Evolutionary conservation across 2,329 filamentous ascomycete species (phyloP), one percentile per base, ranked within the genome.

Genomic region (Aspergillus hortae): DNA sequence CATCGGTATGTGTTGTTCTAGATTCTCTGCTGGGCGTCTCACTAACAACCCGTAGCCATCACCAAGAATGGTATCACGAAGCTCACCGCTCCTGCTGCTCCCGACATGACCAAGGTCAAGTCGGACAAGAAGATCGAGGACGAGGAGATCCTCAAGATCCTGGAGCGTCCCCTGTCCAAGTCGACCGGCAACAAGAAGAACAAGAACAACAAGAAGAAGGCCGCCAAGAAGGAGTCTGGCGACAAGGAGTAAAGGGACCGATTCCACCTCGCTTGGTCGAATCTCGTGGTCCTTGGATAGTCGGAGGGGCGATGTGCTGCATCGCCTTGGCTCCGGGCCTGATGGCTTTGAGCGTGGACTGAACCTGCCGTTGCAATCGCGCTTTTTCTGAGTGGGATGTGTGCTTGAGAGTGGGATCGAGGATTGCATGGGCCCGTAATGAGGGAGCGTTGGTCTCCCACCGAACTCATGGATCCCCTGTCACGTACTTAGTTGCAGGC

Each of bases 111-210:
- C 69, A 91, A 92, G 79, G 84, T 87, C 80, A 88, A 96, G 83
- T 87, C 90, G 32, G 92, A 97, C 74, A 97, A 97, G 84, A 96
- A 96, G 83, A 96, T 99, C 67, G 87, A 86, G 61, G 92, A 97
- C 60, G 90, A 95, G 78, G 92, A 97, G 77, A 82, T 99, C 61
- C 85, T 97, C 64, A 90, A 94, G 81, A 92, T 97, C 59, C 82
- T 99, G 47, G 91, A 94, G 77, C 89, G 89, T 74, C 92, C 92
- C 30, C 76, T 96, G 64, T 77, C 79, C 55, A 83, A 81, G 68
- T 76, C 79, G 19, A 77, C 78, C 41, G 76, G 76, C 48, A 80
- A 86, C 60, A 90, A 89, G 77, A 91, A 92, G 72, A 92, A 90
- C 70, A 90, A 90, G 80, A 94, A 89, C 80, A 92, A 91, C 81